Conservation (phyloP, 1,139 yeast genomes). For the Yamadazyma triangularis region DNA sequence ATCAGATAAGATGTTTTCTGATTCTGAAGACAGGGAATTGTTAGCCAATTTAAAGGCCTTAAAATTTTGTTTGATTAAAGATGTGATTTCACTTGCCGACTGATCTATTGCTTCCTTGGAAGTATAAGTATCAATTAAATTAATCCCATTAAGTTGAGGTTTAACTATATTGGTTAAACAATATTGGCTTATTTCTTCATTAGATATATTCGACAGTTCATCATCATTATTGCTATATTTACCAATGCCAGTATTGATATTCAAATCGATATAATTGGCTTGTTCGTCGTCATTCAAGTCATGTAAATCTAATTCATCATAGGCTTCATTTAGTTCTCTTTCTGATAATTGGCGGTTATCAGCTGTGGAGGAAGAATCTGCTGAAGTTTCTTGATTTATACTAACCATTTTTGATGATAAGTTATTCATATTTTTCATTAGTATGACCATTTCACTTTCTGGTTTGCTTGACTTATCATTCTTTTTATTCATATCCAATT, state of each 20-base stretch:
- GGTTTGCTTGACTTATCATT: constrained; percentile 23
- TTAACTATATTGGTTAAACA: constrained; percentile 18
- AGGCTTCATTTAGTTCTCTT: constrained; percentile 7
- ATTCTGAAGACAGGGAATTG: constrained; percentile 5
- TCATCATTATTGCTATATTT: constrained; percentile 10
- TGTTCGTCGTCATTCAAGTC: constrained; percentile 40
- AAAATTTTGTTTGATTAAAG: constrained; percentile 52
- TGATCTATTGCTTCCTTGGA: constrained; percentile 37
- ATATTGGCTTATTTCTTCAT: constrained; percentile 19
- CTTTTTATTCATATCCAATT: constrained; percentile 11
- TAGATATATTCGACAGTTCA: not conserved
- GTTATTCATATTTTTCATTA: constrained; percentile 84
- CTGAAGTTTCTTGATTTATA: not conserved
- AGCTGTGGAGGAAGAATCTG: not conserved
- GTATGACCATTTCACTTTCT: constrained; percentile 64
- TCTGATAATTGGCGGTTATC: not conserved
- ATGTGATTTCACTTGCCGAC: constrained; percentile 46
- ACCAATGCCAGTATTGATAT: constrained; percentile 14
- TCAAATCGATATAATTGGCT: constrained; percentile 59
- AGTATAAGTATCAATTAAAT: constrained; percentile 39
- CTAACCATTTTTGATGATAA: constrained; percentile 74
- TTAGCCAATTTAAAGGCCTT: constrained; percentile 21
- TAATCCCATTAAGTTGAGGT: constrained; percentile 19
- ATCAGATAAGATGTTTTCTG: constrained; percentile 21
- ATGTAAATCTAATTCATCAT: constrained; percentile 23